These are phyloP conservation scores for Ustilago vetiveriae DNA, from an alignment of 1,284 basidiomycete species.

Conservation along the genomic window DNA sequence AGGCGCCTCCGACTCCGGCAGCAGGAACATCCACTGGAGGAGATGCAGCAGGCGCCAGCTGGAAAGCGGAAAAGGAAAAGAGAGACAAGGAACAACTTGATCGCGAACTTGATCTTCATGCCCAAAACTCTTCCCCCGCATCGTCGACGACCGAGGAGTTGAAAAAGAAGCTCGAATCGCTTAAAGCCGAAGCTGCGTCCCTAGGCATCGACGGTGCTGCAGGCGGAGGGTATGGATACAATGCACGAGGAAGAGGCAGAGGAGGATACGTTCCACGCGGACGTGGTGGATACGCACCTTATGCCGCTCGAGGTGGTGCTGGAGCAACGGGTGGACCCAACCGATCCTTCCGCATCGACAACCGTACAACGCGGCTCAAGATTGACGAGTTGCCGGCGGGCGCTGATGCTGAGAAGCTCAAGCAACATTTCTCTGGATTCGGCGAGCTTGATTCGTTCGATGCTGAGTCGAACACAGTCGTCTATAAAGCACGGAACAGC, in stretches of 20 bases:
- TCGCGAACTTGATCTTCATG: conserved; percentile 69
- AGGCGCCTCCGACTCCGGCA: conserved; percentile 33
- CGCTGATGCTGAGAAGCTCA: conserved; percentile 73
- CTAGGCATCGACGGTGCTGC: conserved; percentile 75
- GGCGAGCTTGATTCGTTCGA: conserved; percentile 55
- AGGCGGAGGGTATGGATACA: conserved; percentile 62
- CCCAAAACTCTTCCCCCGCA: conserved; percentile 69
- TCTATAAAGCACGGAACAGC: conserved; percentile 53
- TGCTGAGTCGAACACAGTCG: conserved; percentile 21
- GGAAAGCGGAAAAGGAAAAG: conserved; percentile 74
- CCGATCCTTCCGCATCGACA: conserved; percentile 82
- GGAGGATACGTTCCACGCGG: conserved; percentile 70
- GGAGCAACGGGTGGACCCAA: conserved; percentile 67
- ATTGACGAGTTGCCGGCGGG: conserved; percentile 74
- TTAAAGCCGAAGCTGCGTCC: conserved; percentile 85
- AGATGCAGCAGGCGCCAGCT: conserved; percentile 65
- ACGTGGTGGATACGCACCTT: conserved; percentile 78
- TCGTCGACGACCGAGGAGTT: conserved; percentile 76
- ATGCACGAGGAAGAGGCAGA: conserved; percentile 62
- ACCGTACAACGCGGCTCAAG: conserved; percentile 82
- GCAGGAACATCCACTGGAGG: conserved; percentile 60
- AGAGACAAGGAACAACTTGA: conserved; percentile 80
- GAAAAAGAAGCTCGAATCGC: conserved; percentile 79
- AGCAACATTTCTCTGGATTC: conserved; percentile 75
- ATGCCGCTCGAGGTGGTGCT: conserved; percentile 72